Evolutionary conservation across 2,329 filamentous ascomycete genomes (phyloP).

Genomic region (Cercospora zeae-maydis): DNA sequence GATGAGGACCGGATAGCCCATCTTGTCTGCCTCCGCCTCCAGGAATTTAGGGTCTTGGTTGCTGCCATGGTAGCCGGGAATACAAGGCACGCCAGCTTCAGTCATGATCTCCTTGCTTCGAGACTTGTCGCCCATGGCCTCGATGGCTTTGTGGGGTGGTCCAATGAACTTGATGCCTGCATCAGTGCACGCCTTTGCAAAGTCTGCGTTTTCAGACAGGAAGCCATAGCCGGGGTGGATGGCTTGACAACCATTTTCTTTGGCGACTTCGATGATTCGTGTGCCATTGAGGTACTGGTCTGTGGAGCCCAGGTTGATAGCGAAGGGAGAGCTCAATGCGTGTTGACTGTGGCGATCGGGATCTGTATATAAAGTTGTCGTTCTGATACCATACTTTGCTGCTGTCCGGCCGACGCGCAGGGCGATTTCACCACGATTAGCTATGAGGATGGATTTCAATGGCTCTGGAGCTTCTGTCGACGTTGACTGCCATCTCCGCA

Average conservation of each 20-base stretch:
- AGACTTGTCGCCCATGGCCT: constrained; percentile 87
- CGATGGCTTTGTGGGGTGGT: constrained; percentile 72
- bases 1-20: constrained; percentile 62
- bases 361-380: constrained; percentile 92
- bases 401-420: constrained; percentile 89
- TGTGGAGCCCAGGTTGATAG: constrained; percentile 76
- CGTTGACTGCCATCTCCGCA: constrained; percentile 27
- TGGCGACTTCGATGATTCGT: constrained; percentile 83
- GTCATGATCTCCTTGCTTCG: constrained; percentile 96
- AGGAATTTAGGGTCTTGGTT: constrained; percentile 68
- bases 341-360: constrained; percentile 86
- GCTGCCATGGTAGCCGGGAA: constrained; percentile 87
- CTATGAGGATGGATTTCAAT: constrained; percentile 74
- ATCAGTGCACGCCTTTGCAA: constrained; percentile 82
- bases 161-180: constrained; percentile 94
- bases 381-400: constrained; percentile 80
- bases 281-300: constrained; percentile 91
- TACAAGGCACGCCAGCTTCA: constrained; percentile 88
- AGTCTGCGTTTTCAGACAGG: constrained; percentile 86
- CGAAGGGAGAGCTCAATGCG: constrained; percentile 76
- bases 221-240: constrained; percentile 96
- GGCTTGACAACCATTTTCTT: constrained; percentile 79
- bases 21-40: constrained; percentile 68
- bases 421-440: constrained; percentile 95
- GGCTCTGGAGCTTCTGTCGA: constrained; percentile 26